Percentiles rank a stretch among this genome's conserved stretches.
phyloP scores from a whole-genome alignment of 2,329 filamentous ascomycete genomes.

The Epichloe sibirici region DNA sequence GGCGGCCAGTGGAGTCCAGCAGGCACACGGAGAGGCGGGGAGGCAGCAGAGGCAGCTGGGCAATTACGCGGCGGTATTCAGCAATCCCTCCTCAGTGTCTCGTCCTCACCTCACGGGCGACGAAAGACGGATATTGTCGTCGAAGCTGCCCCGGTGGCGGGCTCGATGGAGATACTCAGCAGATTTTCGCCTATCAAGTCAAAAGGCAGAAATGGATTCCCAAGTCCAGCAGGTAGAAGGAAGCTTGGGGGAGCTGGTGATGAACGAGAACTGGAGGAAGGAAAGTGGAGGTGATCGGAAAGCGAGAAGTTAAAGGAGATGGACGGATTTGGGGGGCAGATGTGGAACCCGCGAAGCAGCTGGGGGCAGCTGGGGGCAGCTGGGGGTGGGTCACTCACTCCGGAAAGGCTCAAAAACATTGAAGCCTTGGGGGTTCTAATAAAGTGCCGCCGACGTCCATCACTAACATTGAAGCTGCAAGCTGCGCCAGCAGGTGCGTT shows the following conservation, averaged over 20 bases:
- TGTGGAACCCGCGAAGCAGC: neutral
- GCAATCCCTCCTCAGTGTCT: neutral
- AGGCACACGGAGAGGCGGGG: neutral
- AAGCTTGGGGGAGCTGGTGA: neutral
- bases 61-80: neutral
- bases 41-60: neutral
- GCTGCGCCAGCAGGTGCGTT: too few species aligned
- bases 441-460: too few species aligned
- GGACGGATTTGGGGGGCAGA: neutral
- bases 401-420: too few species aligned
- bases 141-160: neutral
- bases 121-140: neutral
- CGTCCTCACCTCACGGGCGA: neutral
- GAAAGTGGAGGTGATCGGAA: neutral
- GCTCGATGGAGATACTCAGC: neutral
- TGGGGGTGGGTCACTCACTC: neutral
- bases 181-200: neutral
- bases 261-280: neutral
- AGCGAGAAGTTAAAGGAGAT: neutral
- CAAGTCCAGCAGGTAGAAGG: too few species aligned
- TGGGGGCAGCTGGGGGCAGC: neutral
- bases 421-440: too few species aligned
- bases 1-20: neutral
- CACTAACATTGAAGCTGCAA: too few species aligned
- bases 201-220: neutral